A percentile compares a stretch with the other conserved stretches of the same genome.
These are phyloP conservation scores for Syzygium syzygioides DNA, from an alignment of 441 rosid species.

Conservation along the genomic window DNA sequence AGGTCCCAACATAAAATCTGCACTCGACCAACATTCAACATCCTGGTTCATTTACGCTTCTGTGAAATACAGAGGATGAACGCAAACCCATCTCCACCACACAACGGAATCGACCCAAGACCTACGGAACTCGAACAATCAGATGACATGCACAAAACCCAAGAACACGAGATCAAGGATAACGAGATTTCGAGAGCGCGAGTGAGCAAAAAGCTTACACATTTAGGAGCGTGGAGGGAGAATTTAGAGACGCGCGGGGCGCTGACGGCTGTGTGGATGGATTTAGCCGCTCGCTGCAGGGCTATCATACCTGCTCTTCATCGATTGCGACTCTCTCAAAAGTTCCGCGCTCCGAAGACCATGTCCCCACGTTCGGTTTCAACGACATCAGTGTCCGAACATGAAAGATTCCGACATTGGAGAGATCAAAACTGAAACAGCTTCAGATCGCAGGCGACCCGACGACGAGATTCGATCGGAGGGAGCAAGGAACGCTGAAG, in stretches of 20 bases:
- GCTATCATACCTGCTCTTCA: slow-evolving; percentile 8
- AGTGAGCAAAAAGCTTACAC: slow-evolving; percentile 25
- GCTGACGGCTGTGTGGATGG: slow-evolving; percentile 34
- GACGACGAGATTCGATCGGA: background rate
- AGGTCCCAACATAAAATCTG: background rate
- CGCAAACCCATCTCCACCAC: background rate
- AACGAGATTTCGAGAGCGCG: background rate
- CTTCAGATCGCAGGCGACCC: background rate
- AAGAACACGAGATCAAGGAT: background rate
- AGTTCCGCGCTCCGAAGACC: background rate
- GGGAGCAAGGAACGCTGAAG: background rate
- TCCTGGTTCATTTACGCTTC: background rate
- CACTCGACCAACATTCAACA: background rate
- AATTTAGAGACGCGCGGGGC: slow-evolving; percentile 59
- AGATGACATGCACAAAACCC: background rate
- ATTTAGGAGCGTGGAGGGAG: slow-evolving; percentile 60
- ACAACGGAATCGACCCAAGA: background rate
- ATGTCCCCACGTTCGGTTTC: background rate
- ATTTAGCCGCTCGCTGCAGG: slow-evolving; percentile 33
- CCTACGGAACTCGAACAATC: background rate
- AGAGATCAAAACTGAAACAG: background rate
- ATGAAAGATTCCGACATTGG: background rate
- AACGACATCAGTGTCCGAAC: background rate
- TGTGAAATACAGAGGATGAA: background rate
- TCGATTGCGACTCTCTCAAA: background rate